A percentile compares a stretch with the other conserved stretches of the same genome.
phyloP scores from a whole-genome alignment of 208 protist genomes.

The Entamoeba invadens region DNA sequence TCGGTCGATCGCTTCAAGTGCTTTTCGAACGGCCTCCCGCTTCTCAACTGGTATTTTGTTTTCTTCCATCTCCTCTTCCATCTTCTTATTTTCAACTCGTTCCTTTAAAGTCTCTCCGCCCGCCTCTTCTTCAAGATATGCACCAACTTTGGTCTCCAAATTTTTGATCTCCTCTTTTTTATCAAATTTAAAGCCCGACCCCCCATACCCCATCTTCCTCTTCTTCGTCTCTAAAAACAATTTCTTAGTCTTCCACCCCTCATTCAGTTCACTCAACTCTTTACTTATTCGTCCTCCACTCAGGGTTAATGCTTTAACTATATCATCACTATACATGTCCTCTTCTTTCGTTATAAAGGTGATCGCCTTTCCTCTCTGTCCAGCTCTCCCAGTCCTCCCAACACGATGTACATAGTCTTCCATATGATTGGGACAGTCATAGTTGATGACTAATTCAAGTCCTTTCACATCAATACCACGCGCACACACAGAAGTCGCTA shows the following conservation, averaged over 20 bases:
- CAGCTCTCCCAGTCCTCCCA: conserved; percentile 21
- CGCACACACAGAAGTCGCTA: conserved; percentile 8
- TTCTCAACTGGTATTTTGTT: background rate
- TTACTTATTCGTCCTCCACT: background rate
- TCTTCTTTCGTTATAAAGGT: conserved; percentile 64
- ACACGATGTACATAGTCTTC: conserved; percentile 21
- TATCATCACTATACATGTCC: background rate
- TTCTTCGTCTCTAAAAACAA: background rate
- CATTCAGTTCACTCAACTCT: background rate
- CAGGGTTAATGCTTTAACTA: background rate
- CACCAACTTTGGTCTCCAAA: background rate
- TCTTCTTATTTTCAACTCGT: background rate
- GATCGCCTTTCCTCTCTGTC: conserved; percentile 48
- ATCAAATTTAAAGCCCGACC: background rate
- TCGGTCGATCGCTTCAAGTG: background rate
- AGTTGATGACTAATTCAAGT: conserved; percentile 16
- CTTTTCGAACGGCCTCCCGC: background rate
- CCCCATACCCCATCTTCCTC: background rate
- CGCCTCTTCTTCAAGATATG: background rate
- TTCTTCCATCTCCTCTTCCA: background rate
- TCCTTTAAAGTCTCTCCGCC: background rate
- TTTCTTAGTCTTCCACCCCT: background rate
- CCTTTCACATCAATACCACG: conserved; percentile 7
- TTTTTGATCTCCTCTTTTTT: background rate
- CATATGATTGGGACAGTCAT: conserved; percentile 17